Conservation (phyloP, 176 grass and related monocot species). For the Panicum miliaceum region DNA sequence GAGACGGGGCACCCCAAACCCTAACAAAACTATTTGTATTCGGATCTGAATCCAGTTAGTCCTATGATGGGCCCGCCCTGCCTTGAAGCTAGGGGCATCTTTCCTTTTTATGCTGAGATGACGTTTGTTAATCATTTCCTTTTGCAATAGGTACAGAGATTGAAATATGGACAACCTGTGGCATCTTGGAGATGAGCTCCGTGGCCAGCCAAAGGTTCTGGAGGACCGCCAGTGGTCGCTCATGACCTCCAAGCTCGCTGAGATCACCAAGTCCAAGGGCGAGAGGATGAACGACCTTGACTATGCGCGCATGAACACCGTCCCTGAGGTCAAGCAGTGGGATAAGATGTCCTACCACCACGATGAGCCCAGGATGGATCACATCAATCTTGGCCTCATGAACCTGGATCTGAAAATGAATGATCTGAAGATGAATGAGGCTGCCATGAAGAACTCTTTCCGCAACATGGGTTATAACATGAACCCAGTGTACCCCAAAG, state of each 20-base stretch:
- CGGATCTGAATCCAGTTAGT: no score
- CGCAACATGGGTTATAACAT: conserved; percentile 56
- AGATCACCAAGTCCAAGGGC: conserved; percentile 74
- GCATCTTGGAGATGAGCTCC: conserved; percentile 91
- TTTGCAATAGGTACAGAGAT: neutral
- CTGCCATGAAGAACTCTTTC: conserved; percentile 61
- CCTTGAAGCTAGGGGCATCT: neutral
- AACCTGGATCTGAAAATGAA: conserved; percentile 91
- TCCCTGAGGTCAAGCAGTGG: conserved; percentile 68
- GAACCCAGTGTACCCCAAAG: conserved; percentile 72
- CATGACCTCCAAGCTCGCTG: conserved; percentile 93
- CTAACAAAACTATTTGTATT: no score
- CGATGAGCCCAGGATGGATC: conserved; percentile 72
- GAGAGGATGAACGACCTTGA: conserved; percentile 85
- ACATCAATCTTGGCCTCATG: conserved; percentile 79
- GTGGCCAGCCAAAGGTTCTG: conserved; percentile 77
- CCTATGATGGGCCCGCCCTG: no score
- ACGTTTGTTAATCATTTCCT: neutral
- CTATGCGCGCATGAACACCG: conserved; percentile 57
- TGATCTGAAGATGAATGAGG: conserved; percentile 86
- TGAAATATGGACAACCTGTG: conserved; percentile 85
- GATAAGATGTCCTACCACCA: conserved; percentile 75
- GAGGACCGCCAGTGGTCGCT: conserved; percentile 97
- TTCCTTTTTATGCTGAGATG: neutral
- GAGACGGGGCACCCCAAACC: no score